phyloP scores from a whole-genome alignment of 2,329 filamentous ascomycete species.

The Xylariomycetidae sp. region DNA sequence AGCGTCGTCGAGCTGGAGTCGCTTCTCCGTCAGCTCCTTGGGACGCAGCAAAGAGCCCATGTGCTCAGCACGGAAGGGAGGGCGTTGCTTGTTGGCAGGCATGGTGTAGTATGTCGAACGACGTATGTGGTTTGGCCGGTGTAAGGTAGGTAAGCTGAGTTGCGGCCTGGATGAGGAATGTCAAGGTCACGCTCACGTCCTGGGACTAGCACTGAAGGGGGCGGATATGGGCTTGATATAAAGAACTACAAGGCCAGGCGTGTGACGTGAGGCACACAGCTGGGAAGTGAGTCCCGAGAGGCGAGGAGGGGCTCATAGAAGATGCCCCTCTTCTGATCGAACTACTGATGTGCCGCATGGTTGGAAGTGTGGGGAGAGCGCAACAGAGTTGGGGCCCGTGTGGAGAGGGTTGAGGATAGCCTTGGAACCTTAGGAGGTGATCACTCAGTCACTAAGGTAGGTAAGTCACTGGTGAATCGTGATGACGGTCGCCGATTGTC shows the following conservation, averaged over 20 bases:
- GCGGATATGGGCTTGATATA: background rate
- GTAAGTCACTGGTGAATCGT: background rate
- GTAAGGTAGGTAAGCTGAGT: background rate
- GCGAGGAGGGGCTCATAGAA: no score
- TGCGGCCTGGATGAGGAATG: background rate
- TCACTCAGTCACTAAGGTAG: background rate
- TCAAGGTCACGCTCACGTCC: background rate
- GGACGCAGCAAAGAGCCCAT: constrained; percentile 68
- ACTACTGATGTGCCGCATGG: no score
- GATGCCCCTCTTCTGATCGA: no score
- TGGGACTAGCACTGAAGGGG: background rate
- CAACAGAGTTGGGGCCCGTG: no score
- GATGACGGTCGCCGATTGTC: background rate
- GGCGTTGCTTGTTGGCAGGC: constrained; percentile 26
- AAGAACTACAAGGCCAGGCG: background rate
- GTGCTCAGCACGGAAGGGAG: constrained; percentile 70
- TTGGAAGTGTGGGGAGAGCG: no score
- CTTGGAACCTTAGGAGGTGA: background rate
- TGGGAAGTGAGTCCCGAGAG: background rate
- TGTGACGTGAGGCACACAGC: background rate
- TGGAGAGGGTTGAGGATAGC: background rate
- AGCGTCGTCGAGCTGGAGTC: constrained; percentile 38
- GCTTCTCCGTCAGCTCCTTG: constrained; percentile 54
- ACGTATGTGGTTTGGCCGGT: background rate
- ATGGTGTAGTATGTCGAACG: constrained; percentile 12